Percentiles rank a stretch among this genome's conserved stretches.
Evolutionary conservation across 2,329 filamentous ascomycete genomes (phyloP).

Genomic region (Xylaria sp.): DNA sequence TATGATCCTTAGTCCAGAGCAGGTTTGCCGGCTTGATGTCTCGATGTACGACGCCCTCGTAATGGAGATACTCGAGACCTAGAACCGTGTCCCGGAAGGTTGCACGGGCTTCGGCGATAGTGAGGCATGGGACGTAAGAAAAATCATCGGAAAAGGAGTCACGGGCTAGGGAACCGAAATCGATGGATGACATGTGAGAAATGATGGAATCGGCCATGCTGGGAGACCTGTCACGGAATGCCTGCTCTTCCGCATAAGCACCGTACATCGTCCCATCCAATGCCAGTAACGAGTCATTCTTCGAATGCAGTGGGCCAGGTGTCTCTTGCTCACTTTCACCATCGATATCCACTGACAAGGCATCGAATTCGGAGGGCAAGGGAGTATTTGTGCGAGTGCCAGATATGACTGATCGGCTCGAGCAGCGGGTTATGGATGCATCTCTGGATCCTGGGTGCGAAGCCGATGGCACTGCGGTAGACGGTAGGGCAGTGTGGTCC

Average conservation of each 20-base stretch:
- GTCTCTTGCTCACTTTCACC: constrained; percentile 61
- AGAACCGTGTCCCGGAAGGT: constrained; percentile 93
- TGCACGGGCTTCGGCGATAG: constrained; percentile 78
- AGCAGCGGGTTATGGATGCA: constrained; percentile 55
- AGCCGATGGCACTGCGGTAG: constrained; percentile 28
- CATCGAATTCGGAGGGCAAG: constrained; percentile 44
- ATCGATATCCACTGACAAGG: constrained; percentile 41
- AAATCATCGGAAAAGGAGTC: constrained; percentile 83
- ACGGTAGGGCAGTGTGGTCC: constrained; percentile 28
- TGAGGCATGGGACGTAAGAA: constrained; percentile 92
- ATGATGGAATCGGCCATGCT: constrained; percentile 82
- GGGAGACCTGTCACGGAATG: constrained; percentile 70
- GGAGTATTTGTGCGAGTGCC: constrained; percentile 43
- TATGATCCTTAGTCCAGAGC: constrained; percentile 81
- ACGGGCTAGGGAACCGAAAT: constrained; percentile 62
- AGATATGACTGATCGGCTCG: constrained; percentile 54
- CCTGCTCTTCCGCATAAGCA: constrained; percentile 65
- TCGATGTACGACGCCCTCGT: constrained; percentile 82
- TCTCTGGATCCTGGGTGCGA: constrained; percentile 41
- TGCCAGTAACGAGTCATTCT: constrained; percentile 59
- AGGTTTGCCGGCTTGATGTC: constrained; percentile 92
- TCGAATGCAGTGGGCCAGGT: constrained; percentile 58
- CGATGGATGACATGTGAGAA: constrained; percentile 70
- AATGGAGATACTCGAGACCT: constrained; percentile 91
- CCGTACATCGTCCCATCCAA: constrained; percentile 82